Base-by-base conservation (phyloP, 768 basidiomycete species). In the Hemileccinum rubropunctum region DNA sequence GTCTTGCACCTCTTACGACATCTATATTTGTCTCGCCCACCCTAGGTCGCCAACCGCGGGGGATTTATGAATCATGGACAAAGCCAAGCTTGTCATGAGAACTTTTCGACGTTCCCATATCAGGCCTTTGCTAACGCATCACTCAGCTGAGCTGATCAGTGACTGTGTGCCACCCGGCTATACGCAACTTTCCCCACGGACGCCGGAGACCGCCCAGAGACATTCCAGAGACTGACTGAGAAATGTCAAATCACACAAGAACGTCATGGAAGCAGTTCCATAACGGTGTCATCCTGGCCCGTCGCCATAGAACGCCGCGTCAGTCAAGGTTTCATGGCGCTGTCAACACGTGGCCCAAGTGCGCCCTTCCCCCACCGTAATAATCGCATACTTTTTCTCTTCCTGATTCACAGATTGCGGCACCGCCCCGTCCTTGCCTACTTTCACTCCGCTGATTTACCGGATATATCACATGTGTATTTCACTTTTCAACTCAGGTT, bases 251-350 rank as follows among this genome's bases (percentile, higher is more conserved):
- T 64, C 58, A 65, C 53, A 58, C 38, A 56, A 55, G 50, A 35
- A 47, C 54, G 53, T 48, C 52, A 67, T 60, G 67, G 57, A 53
- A 65, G 56, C 51, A 53, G 48, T 64, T 49, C 65, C 58, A 62
- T 65, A 66, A 57, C 18, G 27, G 56, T 62, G 15, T 51, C 46
- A 30, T 51, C 52, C 59, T 57, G 52, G 53, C 45, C 54, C 51
- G 62, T 66, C 63, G 60, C 67, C 52, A 58, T 58, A 66, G 48
- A 58, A 57, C 55, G 53, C 63, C 57, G 52, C 57, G 48, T 68
- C 67, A 65, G 36, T 47, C 63, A 65, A 66, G 65, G 68, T 67
- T 67, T 67, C 67, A 65, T 66, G 59, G 53, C 56, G 58, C 56
- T 54, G 66, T 59, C 61, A 57, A 66, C 66, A 68, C 45, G 66